Evolutionary conservation across 2,329 filamentous ascomycete species (phyloP).

Genomic region (Microcyclosporella mali): DNA sequence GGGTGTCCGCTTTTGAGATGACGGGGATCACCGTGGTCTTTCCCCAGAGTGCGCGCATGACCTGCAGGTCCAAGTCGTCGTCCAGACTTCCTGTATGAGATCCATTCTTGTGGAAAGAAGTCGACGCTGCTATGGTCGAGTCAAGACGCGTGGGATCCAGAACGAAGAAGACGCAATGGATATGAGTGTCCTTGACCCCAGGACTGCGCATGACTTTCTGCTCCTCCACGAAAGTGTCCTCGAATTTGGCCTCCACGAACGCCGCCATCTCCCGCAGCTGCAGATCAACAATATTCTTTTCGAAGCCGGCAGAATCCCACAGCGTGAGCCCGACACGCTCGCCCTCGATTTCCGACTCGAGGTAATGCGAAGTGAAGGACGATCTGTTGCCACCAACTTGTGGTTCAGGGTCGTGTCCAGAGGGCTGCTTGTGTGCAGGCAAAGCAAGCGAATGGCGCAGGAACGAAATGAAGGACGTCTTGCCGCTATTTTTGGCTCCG

Average conservation of each 20-base stretch:
- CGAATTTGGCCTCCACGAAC: constrained; percentile 96
- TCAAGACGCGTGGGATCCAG: constrained; percentile 81
- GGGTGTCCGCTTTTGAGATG: constrained; percentile 92
- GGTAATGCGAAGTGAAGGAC: constrained; percentile 74
- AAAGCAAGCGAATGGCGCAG: constrained; percentile 79
- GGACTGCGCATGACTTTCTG: constrained; percentile 95
- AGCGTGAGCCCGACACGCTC: constrained; percentile 88
- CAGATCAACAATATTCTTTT: constrained; percentile 91
- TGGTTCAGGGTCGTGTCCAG: constrained; percentile 23
- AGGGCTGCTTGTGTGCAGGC: constrained; percentile 66
- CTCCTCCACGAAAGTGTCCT: constrained; percentile 94
- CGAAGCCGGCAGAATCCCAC: constrained; percentile 93
- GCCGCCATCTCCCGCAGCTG: constrained; percentile 85
- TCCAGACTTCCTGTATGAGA: constrained; percentile 48
- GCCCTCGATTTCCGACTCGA: constrained; percentile 89
- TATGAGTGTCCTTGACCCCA: constrained; percentile 90
- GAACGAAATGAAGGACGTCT: constrained; percentile 95
- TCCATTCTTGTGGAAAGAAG: constrained; percentile 13
- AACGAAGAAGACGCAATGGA: constrained; percentile 89
- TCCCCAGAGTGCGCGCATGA: constrained; percentile 77
- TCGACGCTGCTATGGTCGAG: constrained; percentile 48
- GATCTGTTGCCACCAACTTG: constrained; percentile 27
- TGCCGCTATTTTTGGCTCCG: constrained; percentile 80
- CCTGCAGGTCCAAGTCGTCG: constrained; percentile 82
- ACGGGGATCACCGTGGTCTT: constrained; percentile 95